phyloP scores from a whole-genome alignment of 116 monocot genomes.

The Phalaenopsis hybrid region DNA sequence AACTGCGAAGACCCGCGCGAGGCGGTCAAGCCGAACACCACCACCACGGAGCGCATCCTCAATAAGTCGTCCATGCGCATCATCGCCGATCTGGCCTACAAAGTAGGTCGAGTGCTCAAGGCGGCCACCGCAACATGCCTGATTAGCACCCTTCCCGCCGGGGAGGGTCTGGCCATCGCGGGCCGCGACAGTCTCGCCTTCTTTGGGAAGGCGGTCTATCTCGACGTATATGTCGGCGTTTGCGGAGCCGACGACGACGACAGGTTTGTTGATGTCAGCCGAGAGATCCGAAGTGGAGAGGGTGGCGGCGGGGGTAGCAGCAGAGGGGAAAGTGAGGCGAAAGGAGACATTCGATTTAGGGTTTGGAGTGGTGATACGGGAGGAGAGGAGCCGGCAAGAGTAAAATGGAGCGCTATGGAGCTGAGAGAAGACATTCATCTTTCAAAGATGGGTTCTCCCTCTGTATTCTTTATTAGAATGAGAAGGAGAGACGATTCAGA shows the following conservation, averaged over 20 bases:
- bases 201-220: constrained; percentile 61
- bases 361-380: background rate
- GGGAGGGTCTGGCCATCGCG: constrained; percentile 59
- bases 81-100: constrained; percentile 69
- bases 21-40: constrained; percentile 38
- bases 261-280: constrained; percentile 12
- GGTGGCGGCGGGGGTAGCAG: background rate
- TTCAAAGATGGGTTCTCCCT: background rate
- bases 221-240: constrained; percentile 99
- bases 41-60: constrained; percentile 55
- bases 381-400: background rate
- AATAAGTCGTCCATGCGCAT: constrained; percentile 68
- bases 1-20: constrained; percentile 27
- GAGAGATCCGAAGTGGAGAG: constrained; percentile 9
- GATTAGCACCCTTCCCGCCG: constrained; percentile 98
- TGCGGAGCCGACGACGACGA: constrained; percentile 95
- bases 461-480: too few species aligned
- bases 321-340: constrained; percentile 4
- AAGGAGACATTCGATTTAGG: background rate
- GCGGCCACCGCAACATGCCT: constrained; percentile 82
- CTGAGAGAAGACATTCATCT: background rate
- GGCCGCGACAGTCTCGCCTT: constrained; percentile 79
- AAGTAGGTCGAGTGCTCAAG: constrained; percentile 60
- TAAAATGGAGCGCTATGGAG: background rate
- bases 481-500: too few species aligned